phyloP scores from a whole-genome alignment of 2,329 filamentous ascomycete genomes.

The Hypoxylon sp. region DNA sequence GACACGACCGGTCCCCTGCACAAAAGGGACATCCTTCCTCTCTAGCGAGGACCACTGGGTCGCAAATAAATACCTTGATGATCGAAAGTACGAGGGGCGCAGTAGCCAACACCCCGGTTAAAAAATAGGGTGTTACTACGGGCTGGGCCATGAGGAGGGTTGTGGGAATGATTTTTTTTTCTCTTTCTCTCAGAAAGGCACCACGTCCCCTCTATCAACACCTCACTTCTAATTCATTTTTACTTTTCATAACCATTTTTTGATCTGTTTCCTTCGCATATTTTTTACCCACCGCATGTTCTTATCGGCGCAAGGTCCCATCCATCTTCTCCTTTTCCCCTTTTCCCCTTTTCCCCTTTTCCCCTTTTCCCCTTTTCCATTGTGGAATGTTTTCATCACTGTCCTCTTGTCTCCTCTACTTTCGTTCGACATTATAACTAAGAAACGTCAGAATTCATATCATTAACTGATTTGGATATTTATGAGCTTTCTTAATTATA shows the following conservation, averaged over 20 bases:
- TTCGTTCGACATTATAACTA: not conserved
- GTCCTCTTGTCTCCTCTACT: not conserved
- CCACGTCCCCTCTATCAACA: too few species aligned
- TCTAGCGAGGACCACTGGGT: not conserved
- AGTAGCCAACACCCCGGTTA: constrained; percentile 13
- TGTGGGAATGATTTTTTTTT: too few species aligned
- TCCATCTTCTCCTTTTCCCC: not conserved
- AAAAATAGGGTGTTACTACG: not conserved
- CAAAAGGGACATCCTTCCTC: not conserved
- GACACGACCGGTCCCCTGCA: constrained; percentile 23
- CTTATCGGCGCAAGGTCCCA: not conserved
- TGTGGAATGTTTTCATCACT: too few species aligned
- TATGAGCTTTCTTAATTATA: not conserved
- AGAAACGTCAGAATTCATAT: not conserved
- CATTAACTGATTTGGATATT: not conserved
- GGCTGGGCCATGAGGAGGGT: constrained; percentile 20
- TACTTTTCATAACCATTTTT: too few species aligned
- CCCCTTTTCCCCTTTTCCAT: not conserved
- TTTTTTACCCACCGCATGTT: not conserved
- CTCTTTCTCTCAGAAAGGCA: too few species aligned
- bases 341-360: not conserved
- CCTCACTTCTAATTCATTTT: too few species aligned
- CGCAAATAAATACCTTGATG: constrained; percentile 23
- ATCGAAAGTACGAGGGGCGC: constrained; percentile 31
- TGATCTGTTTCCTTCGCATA: too few species aligned